Conservation (phyloP, 371 early-diverging fungal species). For the Nematocida ironsii region DNA sequence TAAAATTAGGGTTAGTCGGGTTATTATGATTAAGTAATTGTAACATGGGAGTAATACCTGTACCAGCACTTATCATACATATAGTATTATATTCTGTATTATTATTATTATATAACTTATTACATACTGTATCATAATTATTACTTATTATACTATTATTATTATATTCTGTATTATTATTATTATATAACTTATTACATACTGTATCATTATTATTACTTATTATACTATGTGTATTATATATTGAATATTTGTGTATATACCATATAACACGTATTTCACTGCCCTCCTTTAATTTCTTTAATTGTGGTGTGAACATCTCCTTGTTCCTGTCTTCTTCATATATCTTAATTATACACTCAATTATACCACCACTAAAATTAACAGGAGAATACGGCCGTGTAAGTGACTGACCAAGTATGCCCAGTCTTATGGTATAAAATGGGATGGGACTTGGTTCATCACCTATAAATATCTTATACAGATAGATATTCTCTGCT, state of each 20-base stretch:
- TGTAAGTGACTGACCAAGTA: constrained; percentile 2
- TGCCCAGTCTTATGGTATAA: constrained; percentile 24
- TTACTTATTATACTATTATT: too few species aligned
- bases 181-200: too few species aligned
- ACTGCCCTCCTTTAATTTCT: background rate
- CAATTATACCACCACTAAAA: background rate
- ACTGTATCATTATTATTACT: too few species aligned
- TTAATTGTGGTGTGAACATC: constrained; percentile 39
- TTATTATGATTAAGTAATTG: constrained; percentile 71
- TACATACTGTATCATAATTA: too few species aligned
- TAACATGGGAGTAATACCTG: constrained; percentile 85
- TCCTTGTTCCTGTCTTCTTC: background rate
- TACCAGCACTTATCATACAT: constrained; percentile 81
- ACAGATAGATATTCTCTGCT: background rate
- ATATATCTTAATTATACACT: constrained; percentile 51
- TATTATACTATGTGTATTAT: background rate
- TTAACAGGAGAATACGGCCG: constrained; percentile 38
- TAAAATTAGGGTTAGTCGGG: too few species aligned
- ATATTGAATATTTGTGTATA: constrained; percentile 12
- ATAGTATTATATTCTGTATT: background rate
- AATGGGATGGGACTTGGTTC: background rate
- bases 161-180: too few species aligned
- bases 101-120: too few species aligned
- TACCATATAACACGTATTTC: constrained; percentile 33
- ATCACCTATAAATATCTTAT: background rate